A percentile compares a stretch with the other conserved stretches of the same genome.
phyloP scores from a whole-genome alignment of 176 grass and related monocot genomes.

The Eragrostis curvula region DNA sequence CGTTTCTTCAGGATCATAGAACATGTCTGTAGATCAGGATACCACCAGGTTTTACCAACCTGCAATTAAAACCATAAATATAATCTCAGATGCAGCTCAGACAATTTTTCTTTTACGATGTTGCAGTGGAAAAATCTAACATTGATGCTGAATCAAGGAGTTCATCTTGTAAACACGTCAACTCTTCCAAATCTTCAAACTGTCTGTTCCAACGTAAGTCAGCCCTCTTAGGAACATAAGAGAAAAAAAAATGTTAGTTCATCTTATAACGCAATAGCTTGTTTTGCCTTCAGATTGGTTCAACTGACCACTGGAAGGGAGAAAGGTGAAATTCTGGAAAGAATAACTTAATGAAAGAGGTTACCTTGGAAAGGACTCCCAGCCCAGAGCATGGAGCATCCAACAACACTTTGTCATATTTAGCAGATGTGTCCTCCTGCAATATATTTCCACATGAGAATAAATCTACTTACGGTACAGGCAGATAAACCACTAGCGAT shows the following conservation, averaged over 20 bases:
- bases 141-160: slow-evolving; percentile 81
- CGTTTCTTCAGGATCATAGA: slow-evolving; percentile 92
- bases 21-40: slow-evolving; percentile 93
- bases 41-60: slow-evolving; percentile 90
- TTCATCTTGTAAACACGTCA: slow-evolving; percentile 77
- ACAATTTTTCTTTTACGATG: slow-evolving; percentile 26
- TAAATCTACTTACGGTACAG: slow-evolving; percentile 29
- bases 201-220: slow-evolving; percentile 96
- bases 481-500: slow-evolving; percentile 19
- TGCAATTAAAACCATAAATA: slow-evolving; percentile 42
- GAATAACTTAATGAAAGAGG: slow-evolving; percentile 8
- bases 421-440: slow-evolving; percentile 53
- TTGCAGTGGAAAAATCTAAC: slow-evolving; percentile 48
- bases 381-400: slow-evolving; percentile 92
- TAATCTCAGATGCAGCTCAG: slow-evolving; percentile 28
- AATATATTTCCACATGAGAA: slow-evolving; percentile 40
- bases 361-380: slow-evolving; percentile 95
- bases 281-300: slow-evolving; percentile 25
- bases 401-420: slow-evolving; percentile 87
- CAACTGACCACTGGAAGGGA: neutral
- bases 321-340: slow-evolving; percentile 10
- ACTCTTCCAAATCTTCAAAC: slow-evolving; percentile 86
- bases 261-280: slow-evolving; percentile 17
- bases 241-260: slow-evolving; percentile 19
- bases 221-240: slow-evolving; percentile 66